Conservation (phyloP, 1,284 basidiomycete genomes). For the Schizophyllum amplum region DNA sequence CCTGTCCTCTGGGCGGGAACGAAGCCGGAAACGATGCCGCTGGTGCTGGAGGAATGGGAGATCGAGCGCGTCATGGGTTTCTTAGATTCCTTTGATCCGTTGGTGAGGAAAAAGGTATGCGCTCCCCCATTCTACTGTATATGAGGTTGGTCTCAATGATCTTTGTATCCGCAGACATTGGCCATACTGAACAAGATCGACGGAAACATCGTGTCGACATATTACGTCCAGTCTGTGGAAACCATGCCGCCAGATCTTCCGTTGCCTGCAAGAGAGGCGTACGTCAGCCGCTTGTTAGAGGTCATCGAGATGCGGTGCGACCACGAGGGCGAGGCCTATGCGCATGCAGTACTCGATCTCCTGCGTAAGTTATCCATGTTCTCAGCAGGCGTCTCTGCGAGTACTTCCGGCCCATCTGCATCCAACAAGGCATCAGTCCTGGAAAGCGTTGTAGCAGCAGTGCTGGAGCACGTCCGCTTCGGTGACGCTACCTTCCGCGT, state of each 20-base stretch:
- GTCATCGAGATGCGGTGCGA: constrained; percentile 38
- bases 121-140: neutral
- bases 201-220: constrained; percentile 42
- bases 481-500: constrained; percentile 36
- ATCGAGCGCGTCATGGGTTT: constrained; percentile 62
- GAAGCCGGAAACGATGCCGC: constrained; percentile 29
- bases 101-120: constrained; percentile 54
- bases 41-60: constrained; percentile 56
- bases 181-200: constrained; percentile 49
- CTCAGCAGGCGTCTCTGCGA: neutral
- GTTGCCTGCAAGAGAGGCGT: constrained; percentile 27
- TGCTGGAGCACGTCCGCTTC: constrained; percentile 21
- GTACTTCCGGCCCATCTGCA: neutral
- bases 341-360: constrained; percentile 39
- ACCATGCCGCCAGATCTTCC: constrained; percentile 26
- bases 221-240: constrained; percentile 40
- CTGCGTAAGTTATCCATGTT: constrained; percentile 27
- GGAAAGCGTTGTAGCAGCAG: neutral
- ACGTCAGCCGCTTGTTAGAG: constrained; percentile 45
- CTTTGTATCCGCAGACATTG: constrained; percentile 45
- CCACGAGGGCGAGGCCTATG: constrained; percentile 53
- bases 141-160: constrained; percentile 12
- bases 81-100: constrained; percentile 47
- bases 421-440: neutral
- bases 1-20: constrained; percentile 61